Evolutionary conservation across 495 filamentous ascomycete species (phyloP).

Genomic region (Tuber indicum): DNA sequence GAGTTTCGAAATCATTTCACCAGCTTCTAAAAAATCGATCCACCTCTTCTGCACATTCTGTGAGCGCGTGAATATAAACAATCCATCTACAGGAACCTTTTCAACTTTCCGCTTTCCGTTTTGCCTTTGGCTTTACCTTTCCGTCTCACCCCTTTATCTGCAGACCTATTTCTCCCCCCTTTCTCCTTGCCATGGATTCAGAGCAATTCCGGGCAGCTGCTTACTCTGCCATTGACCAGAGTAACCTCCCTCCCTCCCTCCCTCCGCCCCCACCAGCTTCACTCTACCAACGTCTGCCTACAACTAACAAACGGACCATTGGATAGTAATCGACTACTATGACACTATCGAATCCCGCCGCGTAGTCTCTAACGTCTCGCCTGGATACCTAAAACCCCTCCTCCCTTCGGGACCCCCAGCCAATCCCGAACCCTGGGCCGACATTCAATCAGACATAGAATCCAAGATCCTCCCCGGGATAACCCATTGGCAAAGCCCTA

Average conservation of each 20-base stretch:
- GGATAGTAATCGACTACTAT: slow-evolving; percentile 72
- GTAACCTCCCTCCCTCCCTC: slow-evolving; percentile 47
- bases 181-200: slow-evolving; percentile 61
- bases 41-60: not conserved
- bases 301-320: slow-evolving; percentile 13
- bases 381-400: slow-evolving; percentile 77
- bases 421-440: slow-evolving; percentile 67
- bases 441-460: slow-evolving; percentile 81
- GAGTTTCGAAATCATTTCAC: not conserved
- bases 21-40: not conserved
- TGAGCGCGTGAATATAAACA: not conserved
- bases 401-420: slow-evolving; percentile 68
- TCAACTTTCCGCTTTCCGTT: not conserved
- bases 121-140: not conserved
- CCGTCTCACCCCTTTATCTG: not conserved
- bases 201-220: slow-evolving; percentile 76
- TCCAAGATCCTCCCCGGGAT: slow-evolving; percentile 85
- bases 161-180: not conserved
- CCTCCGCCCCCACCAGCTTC: slow-evolving; percentile 7
- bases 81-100: not conserved
- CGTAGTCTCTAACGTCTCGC: slow-evolving; percentile 71
- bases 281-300: slow-evolving; percentile 19
- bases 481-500: slow-evolving; percentile 93
- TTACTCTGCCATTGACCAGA: slow-evolving; percentile 74
- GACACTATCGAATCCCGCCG: slow-evolving; percentile 62